phyloP scores from a whole-genome alignment of 148 eudicot species.

The Rhododendron simsii region DNA sequence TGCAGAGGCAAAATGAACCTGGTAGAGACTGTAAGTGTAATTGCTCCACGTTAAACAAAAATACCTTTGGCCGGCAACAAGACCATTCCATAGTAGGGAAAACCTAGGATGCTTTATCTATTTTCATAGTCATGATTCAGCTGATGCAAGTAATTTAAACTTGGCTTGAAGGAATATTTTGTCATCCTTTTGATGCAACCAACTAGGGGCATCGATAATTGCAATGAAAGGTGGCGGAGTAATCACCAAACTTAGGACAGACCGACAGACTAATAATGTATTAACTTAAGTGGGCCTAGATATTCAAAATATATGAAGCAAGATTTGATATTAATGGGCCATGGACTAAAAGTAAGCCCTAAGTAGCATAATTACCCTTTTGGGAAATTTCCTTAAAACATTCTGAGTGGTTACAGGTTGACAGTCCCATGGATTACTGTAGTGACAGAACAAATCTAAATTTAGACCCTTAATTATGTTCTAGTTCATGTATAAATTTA shows the following conservation, averaged over 20 bases:
- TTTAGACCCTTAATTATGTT: no score
- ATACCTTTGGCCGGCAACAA: neutral
- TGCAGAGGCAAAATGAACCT: neutral
- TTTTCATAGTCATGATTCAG: no score
- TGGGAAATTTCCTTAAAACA: neutral
- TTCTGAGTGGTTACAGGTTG: neutral
- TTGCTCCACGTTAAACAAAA: neutral
- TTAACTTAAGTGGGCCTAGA: neutral
- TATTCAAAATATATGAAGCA: neutral
- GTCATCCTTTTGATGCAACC: neutral
- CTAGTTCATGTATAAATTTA: neutral
- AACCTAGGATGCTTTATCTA: neutral
- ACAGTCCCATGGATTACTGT: neutral
- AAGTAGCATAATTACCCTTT: neutral
- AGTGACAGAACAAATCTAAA: neutral
- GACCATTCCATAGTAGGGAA: neutral
- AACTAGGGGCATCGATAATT: neutral
- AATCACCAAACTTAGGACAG: neutral
- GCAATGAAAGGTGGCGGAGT: neutral
- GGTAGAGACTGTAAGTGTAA: neutral
- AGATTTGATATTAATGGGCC: neutral
- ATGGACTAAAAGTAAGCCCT: neutral
- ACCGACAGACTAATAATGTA: neutral
- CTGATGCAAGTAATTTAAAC: no score
- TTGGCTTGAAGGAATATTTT: neutral